Conservation (phyloP, 352 stramenopile species). For the Pythium rishiriense region DNA sequence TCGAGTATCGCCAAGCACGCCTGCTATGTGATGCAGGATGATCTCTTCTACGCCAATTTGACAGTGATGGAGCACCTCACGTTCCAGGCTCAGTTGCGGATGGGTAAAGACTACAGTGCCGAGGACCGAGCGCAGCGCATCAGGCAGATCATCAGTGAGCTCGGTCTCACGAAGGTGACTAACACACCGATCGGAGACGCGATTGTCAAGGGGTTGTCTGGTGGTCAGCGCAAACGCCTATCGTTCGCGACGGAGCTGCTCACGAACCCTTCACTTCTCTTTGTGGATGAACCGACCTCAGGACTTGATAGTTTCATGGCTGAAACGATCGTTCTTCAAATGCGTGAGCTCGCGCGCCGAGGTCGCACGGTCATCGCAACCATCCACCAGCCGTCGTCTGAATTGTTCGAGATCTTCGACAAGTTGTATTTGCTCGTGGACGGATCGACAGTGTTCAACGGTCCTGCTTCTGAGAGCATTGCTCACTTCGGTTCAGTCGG, state of each 20-base stretch:
- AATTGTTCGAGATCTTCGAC: slow-evolving; percentile 63
- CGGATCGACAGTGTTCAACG: slow-evolving; percentile 52
- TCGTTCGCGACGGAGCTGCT: slow-evolving; percentile 77
- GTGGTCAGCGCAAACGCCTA: slow-evolving; percentile 53
- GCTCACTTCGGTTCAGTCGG: slow-evolving; percentile 55
- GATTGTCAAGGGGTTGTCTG: slow-evolving; percentile 65
- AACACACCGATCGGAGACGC: slow-evolving; percentile 66
- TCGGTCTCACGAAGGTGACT: slow-evolving; percentile 36
- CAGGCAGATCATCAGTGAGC: slow-evolving; percentile 37
- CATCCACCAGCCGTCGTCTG: slow-evolving; percentile 65
- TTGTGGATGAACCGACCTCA: slow-evolving; percentile 83
- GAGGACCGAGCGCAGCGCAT: slow-evolving; percentile 44
- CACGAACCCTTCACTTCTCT: slow-evolving; percentile 78
- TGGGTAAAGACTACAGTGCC: slow-evolving; percentile 42
- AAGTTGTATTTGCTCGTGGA: slow-evolving; percentile 54
- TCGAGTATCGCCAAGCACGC: slow-evolving; percentile 38
- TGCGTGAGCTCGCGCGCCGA: slow-evolving; percentile 66
- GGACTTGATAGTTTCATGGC: slow-evolving; percentile 62
- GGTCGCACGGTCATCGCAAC: slow-evolving; percentile 86
- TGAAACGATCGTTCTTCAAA: slow-evolving; percentile 46
- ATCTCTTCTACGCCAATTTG: slow-evolving; percentile 87
- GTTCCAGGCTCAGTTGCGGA: slow-evolving; percentile 83
- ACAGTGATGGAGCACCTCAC: slow-evolving; percentile 87
- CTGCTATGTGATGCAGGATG: slow-evolving; percentile 90
- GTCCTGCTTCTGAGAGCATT: slow-evolving; percentile 47